Evolutionary conservation across 2,329 filamentous ascomycete genomes (phyloP).

Genomic region (Gliomastix tumulicola): DNA sequence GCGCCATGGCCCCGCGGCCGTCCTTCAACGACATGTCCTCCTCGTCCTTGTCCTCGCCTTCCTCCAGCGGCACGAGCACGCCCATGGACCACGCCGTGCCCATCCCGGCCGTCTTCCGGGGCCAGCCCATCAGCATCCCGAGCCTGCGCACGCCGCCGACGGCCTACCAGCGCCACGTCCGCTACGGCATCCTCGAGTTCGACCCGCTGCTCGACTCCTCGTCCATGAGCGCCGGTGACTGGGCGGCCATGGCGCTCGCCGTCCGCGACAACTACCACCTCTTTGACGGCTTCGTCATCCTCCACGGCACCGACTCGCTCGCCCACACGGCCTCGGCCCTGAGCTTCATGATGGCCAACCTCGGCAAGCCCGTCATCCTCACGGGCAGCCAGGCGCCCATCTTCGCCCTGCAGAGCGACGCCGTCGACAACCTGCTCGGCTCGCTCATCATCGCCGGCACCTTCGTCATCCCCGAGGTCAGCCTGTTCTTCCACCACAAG

Average conservation of each 20-base stretch:
- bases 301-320: slow-evolving; percentile 86
- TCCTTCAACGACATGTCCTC: slow-evolving; percentile 68
- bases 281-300: slow-evolving; percentile 85
- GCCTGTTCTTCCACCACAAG: slow-evolving; percentile 88
- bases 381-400: slow-evolving; percentile 82
- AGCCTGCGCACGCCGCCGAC: slow-evolving; percentile 75
- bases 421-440: slow-evolving; percentile 82
- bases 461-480: slow-evolving; percentile 89
- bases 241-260: slow-evolving; percentile 76
- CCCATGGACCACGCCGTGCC: no score
- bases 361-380: slow-evolving; percentile 85
- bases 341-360: slow-evolving; percentile 86
- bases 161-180: slow-evolving; percentile 71
- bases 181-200: slow-evolving; percentile 82
- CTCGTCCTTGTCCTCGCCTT: no score
- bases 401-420: slow-evolving; percentile 84
- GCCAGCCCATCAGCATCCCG: slow-evolving; percentile 44
- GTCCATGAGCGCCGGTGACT: slow-evolving; percentile 79
- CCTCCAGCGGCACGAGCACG: no score
- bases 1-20: slow-evolving; percentile 73
- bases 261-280: slow-evolving; percentile 79
- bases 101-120: slow-evolving; percentile 44
- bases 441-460: slow-evolving; percentile 87
- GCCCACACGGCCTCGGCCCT: slow-evolving; percentile 85
- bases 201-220: slow-evolving; percentile 79